Evolutionary conservation across 1,284 basidiomycete genomes (phyloP).

Genomic region (Clitocybe nebularis): DNA sequence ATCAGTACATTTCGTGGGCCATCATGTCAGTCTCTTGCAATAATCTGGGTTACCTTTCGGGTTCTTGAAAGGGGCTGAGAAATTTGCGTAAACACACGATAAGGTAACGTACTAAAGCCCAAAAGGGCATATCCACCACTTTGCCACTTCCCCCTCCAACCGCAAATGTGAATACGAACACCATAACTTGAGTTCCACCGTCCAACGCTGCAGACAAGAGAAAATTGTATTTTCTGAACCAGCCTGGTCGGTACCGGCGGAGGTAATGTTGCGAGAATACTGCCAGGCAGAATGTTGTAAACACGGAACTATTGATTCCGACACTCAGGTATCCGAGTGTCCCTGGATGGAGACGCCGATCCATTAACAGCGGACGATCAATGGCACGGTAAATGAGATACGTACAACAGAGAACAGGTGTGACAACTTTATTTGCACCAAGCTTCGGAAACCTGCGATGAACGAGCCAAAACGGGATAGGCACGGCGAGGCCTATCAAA

Average conservation of each 20-base stretch:
- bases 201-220: conserved; percentile 34
- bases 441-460: conserved; percentile 46
- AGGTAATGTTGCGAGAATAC: conserved; percentile 48
- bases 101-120: conserved; percentile 27
- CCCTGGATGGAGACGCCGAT: conserved; percentile 18
- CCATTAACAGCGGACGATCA: neutral
- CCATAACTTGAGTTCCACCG: conserved; percentile 31
- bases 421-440: conserved; percentile 43
- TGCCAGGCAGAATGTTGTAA: conserved; percentile 47
- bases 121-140: conserved; percentile 38
- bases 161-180: conserved; percentile 47
- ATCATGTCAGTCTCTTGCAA: conserved; percentile 22
- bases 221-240: conserved; percentile 26
- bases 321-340: conserved; percentile 40
- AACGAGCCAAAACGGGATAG: conserved; percentile 50
- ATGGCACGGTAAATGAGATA: conserved; percentile 4
- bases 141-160: conserved; percentile 52
- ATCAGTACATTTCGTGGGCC: no score
- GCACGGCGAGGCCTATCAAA: conserved; percentile 47
- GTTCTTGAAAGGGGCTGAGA: conserved; percentile 18
- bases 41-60: conserved; percentile 30
- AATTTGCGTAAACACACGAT: neutral
- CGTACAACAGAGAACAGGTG: conserved; percentile 41
- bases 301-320: conserved; percentile 53
- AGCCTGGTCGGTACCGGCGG: conserved; percentile 1